phyloP scores from a whole-genome alignment of 2,329 filamentous ascomycete genomes.

The Nemania sp. region DNA sequence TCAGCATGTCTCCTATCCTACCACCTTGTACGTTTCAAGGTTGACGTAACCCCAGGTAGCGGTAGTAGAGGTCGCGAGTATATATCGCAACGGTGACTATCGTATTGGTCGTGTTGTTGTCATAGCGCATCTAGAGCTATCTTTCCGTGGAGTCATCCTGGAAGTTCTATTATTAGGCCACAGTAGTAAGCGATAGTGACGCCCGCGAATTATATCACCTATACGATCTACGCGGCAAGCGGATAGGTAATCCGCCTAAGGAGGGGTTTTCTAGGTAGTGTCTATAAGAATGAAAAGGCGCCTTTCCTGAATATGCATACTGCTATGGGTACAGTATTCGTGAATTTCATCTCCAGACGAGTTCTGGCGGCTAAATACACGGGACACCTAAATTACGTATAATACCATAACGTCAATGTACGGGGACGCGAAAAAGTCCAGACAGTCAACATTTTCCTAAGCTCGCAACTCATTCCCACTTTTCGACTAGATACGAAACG shows the following conservation, averaged over 20 bases:
- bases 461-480: neutral
- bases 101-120: neutral
- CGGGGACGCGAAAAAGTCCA: neutral
- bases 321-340: neutral
- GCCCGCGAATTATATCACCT: neutral
- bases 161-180: conserved; percentile 2
- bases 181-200: conserved; percentile 1
- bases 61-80: neutral
- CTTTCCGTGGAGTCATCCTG: neutral
- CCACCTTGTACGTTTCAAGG: too few relatives aligned
- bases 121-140: neutral
- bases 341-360: neutral
- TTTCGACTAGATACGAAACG: neutral
- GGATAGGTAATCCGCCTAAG: neutral
- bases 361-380: conserved; percentile 28
- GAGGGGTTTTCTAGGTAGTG: neutral
- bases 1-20: too few relatives aligned
- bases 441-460: neutral
- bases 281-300: neutral
- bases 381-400: neutral
- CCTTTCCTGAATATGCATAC: neutral
- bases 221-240: neutral
- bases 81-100: neutral
- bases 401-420: neutral
- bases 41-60: too few relatives aligned